Percentiles rank a stretch among this genome's conserved stretches.
Evolutionary conservation across 2,329 filamentous ascomycete genomes (phyloP).

Genomic region (Sporothrix phasma): DNA sequence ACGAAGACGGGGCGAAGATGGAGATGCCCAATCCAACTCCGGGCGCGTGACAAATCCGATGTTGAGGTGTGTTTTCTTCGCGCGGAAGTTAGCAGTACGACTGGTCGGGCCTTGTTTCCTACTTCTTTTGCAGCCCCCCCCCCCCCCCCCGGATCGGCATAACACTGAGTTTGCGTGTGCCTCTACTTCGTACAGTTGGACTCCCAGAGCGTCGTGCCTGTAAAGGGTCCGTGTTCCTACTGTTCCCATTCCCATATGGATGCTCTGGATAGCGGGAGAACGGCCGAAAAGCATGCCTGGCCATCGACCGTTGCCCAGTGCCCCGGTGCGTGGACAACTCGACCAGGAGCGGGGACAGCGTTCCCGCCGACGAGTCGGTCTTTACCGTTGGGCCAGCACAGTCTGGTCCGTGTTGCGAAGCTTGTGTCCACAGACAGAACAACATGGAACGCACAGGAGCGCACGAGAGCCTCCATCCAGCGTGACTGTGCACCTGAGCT

Average conservation of each 20-base stretch:
- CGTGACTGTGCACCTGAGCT: background rate
- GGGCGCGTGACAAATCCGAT: background rate
- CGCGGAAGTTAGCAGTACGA: background rate
- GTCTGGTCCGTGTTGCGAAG: background rate
- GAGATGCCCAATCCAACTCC: background rate
- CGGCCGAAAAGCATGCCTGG: no score
- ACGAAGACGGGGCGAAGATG: background rate
- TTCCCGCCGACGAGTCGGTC: background rate
- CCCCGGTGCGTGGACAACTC: no score
- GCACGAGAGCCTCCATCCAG: background rate
- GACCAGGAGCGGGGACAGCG: background rate
- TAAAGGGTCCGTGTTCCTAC: no score
- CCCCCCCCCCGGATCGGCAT: no score
- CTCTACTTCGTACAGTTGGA: no score
- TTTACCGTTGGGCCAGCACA: background rate
- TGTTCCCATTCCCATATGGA: no score
- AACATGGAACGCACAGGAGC: background rate
- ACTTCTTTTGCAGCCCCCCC: no score
- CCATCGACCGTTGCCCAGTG: no score
- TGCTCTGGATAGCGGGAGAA: no score
- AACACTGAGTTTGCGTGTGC: no score
- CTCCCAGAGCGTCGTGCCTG: no score
- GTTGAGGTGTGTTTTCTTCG: background rate
- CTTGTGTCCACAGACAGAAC: background rate
- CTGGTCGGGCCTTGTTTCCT: background rate